phyloP scores from a whole-genome alignment of 2,329 filamentous ascomycete genomes.

The Amesomyces nigricolor region DNA sequence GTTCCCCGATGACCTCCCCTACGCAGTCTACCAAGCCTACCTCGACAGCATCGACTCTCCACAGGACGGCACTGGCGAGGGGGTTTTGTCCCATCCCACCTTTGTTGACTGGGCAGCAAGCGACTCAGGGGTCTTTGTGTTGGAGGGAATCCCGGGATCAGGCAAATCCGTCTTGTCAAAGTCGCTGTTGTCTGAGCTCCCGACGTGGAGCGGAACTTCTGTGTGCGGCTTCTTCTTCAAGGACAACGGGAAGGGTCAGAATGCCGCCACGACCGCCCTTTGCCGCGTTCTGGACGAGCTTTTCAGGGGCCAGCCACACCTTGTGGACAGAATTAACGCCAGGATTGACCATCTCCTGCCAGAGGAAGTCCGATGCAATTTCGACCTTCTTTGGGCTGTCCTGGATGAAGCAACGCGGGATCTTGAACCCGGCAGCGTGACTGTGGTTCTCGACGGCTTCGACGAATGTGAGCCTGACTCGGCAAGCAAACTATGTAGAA shows the following conservation, averaged over 20 bases:
- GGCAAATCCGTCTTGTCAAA: constrained; percentile 21
- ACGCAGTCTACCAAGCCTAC: constrained; percentile 20
- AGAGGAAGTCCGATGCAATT: constrained; percentile 20
- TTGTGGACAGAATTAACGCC: constrained; percentile 14
- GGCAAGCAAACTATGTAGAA: constrained; percentile 14
- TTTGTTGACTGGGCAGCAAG: constrained; percentile 16
- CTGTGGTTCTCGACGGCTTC: constrained; percentile 17
- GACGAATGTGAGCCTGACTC: constrained; percentile 20
- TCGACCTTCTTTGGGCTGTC: constrained; percentile 18
- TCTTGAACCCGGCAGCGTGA: constrained; percentile 15
- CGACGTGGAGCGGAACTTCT: constrained; percentile 9
- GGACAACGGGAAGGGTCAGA: constrained; percentile 20
- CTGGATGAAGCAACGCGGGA: constrained; percentile 13
- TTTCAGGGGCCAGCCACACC: constrained; percentile 8
- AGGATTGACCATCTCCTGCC: constrained; percentile 16
- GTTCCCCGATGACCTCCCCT: constrained; percentile 22
- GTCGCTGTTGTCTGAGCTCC: constrained; percentile 14
- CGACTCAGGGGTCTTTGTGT: constrained; percentile 11
- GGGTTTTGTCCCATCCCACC: constrained; percentile 15
- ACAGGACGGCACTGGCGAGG: constrained; percentile 13
- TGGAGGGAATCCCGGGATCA: constrained; percentile 19
- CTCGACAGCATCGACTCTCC: constrained; percentile 20
- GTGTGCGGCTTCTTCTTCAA: constrained; percentile 22
- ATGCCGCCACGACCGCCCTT: constrained; percentile 17
- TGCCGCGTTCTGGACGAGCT: constrained; percentile 20